A percentile compares a stretch with the other conserved stretches of the same genome.
Evolutionary conservation across 352 stramenopile species (phyloP).

Genomic region (Pilasporangium apinafurcum): DNA sequence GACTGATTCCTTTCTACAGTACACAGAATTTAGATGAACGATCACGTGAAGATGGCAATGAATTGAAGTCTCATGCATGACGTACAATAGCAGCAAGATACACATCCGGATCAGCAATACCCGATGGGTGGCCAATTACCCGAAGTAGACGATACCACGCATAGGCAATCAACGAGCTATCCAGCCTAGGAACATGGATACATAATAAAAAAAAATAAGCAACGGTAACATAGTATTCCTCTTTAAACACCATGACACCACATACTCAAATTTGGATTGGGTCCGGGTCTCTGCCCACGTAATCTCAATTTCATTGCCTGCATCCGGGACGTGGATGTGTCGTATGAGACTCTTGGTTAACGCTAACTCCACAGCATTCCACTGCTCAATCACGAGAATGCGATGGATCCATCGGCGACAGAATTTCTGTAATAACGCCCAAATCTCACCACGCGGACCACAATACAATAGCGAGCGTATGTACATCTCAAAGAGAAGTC

Average conservation of each 20-base stretch:
- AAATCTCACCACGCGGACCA: conserved; percentile 65
- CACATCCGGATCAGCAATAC: conserved; percentile 78
- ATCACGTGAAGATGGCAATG: background rate
- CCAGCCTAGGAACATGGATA: conserved; percentile 18
- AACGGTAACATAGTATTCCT: background rate
- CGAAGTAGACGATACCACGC: conserved; percentile 81
- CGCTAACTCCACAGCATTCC: conserved; percentile 69
- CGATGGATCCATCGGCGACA: conserved; percentile 83
- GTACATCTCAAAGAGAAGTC: conserved; percentile 76
- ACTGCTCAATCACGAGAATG: conserved; percentile 83
- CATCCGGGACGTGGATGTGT: conserved; percentile 47
- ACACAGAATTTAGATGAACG: background rate
- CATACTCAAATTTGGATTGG: conserved; percentile 62
- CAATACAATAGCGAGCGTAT: conserved; percentile 63
- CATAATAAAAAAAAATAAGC: background rate
- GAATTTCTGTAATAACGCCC: conserved; percentile 81
- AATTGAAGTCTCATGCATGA: background rate
- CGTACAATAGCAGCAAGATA: conserved; percentile 72
- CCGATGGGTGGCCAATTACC: conserved; percentile 77
- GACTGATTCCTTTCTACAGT: conserved; percentile 68
- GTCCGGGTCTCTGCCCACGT: conserved; percentile 59
- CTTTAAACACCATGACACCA: background rate
- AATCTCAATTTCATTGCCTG: conserved; percentile 64
- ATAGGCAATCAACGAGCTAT: conserved; percentile 68
- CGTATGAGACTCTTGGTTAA: conserved; percentile 72